Evolutionary conservation across 2,329 filamentous ascomycete species (phyloP).

Genomic region (Sphaerulina vaccinii): DNA sequence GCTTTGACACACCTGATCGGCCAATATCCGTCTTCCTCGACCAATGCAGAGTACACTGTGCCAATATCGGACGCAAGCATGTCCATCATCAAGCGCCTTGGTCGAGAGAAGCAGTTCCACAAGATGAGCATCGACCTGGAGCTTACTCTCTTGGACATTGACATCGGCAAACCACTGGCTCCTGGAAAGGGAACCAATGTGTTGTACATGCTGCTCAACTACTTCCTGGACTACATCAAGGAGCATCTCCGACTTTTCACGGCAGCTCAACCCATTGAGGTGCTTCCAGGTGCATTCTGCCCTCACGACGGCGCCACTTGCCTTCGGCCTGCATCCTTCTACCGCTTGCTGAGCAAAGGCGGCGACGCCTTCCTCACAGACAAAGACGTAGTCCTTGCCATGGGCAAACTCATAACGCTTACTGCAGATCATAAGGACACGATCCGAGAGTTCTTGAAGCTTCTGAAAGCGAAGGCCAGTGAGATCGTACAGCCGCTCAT

Average conservation of each 20-base stretch:
- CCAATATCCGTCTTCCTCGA: constrained; percentile 27
- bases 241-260: constrained; percentile 15
- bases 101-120: constrained; percentile 7
- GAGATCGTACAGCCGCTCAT: constrained; percentile 1
- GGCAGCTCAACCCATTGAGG: no score
- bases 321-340: constrained; percentile 29
- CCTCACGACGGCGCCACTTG: constrained; percentile 16
- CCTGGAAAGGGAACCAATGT: neutral
- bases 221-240: constrained; percentile 2
- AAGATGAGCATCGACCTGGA: constrained; percentile 1
- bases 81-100: constrained; percentile 20
- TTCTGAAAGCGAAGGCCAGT: constrained; percentile 3
- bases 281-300: no score
- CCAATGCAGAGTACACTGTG: neutral
- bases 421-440: neutral
- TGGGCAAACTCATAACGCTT: constrained; percentile 4
- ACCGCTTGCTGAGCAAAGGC: constrained; percentile 33
- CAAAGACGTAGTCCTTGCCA: neutral
- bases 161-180: no score
- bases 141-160: neutral
- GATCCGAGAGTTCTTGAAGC: neutral
- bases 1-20: constrained; percentile 40
- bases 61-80: no score
- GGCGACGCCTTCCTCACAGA: constrained; percentile 35
- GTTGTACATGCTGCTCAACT: neutral